Evolutionary conservation across 1,139 yeast species (phyloP).

Genomic region (Yamadazyma songkhlaensis): DNA sequence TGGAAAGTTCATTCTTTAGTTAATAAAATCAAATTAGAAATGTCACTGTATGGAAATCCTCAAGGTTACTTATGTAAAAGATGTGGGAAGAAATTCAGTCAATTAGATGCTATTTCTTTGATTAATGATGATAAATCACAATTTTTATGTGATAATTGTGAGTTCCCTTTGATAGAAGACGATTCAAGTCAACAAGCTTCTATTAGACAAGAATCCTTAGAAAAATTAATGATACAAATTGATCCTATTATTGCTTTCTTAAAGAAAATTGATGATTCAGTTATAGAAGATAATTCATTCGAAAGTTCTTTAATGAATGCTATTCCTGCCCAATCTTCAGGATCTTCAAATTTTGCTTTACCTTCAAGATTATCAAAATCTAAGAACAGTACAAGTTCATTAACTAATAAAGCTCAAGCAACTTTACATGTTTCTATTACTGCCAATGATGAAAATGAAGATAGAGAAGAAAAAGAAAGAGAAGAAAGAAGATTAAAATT

Average conservation of each 20-base stretch:
- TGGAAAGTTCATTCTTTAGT: constrained; percentile 95
- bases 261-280: constrained; percentile 81
- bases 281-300: constrained; percentile 84
- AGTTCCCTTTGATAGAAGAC: constrained; percentile 75
- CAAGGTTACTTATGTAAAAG: constrained; percentile 91
- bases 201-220: constrained; percentile 78
- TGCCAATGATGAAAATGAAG: constrained; percentile 80
- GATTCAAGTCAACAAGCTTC: constrained; percentile 83
- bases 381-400: constrained; percentile 29
- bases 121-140: constrained; percentile 76
- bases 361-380: constrained; percentile 31
- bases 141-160: constrained; percentile 85
- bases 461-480: constrained; percentile 60
- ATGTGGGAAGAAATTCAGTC: constrained; percentile 77
- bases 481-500: constrained; percentile 71
- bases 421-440: constrained; percentile 89
- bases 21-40: constrained; percentile 71
- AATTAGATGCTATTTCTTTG: constrained; percentile 83
- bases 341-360: constrained; percentile 60
- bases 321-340: constrained; percentile 77
- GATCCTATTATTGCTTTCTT: constrained; percentile 84
- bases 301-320: constrained; percentile 76
- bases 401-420: constrained; percentile 52
- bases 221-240: constrained; percentile 81
- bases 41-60: constrained; percentile 80